Percentiles rank a stretch among this genome's conserved stretches.
Conservation (phyloP, 192 early-diverging fungal genomes). For the Backusella psychrophila region DNA sequence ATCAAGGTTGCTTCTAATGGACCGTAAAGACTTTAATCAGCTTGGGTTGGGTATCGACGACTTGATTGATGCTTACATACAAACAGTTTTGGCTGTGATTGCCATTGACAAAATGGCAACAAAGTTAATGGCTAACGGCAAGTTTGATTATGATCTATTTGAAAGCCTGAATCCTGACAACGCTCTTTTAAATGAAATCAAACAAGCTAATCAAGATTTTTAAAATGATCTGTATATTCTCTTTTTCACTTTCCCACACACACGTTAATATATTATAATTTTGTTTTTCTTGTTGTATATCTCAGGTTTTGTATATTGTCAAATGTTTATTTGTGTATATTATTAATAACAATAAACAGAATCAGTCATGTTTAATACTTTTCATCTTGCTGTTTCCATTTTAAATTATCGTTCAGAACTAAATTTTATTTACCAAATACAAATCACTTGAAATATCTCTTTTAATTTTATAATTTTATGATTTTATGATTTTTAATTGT, state of each 20-base stretch:
- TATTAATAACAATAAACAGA: too few species aligned
- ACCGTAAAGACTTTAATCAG: slow-evolving; percentile 89
- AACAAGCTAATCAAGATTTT: slow-evolving; percentile 35
- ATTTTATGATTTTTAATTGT: too few species aligned
- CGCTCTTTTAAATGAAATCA: slow-evolving; percentile 54
- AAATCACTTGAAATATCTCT: too few species aligned
- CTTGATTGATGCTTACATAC: slow-evolving; percentile 86
- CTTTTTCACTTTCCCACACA: slow-evolving; percentile 80
- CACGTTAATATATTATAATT: slow-evolving; percentile 43
- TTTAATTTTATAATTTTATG: too few species aligned
- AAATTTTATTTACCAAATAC: background rate
- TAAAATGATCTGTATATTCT: slow-evolving; percentile 55
- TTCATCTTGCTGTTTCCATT: background rate
- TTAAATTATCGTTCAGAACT: background rate
- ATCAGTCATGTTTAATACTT: background rate
- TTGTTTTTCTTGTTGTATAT: background rate
- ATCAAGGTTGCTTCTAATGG: slow-evolving; percentile 81
- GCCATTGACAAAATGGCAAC: slow-evolving; percentile 81
- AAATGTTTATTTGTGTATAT: background rate
- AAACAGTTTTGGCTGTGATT: slow-evolving; percentile 81
- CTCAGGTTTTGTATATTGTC: background rate
- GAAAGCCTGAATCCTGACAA: slow-evolving; percentile 60
- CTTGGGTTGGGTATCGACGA: slow-evolving; percentile 83
- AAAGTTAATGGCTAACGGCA: slow-evolving; percentile 47
- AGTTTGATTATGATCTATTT: slow-evolving; percentile 58